Percentiles rank a stretch among this genome's conserved stretches.
These are phyloP conservation scores for Leishmania tarentolae DNA, from an alignment of 208 protist genomes.

Conservation along the genomic window DNA sequence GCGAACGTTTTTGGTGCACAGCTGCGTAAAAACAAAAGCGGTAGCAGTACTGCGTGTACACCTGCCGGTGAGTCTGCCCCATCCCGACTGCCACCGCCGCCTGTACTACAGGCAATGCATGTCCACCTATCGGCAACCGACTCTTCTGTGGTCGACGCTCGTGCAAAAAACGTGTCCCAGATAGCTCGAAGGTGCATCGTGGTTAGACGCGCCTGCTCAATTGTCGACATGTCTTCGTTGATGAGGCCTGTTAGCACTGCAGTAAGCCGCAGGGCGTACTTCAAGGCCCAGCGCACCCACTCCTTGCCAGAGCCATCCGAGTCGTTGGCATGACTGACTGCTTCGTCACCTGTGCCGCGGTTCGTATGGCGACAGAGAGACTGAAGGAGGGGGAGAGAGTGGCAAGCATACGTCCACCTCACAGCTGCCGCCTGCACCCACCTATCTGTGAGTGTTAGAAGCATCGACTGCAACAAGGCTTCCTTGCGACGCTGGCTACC, in stretches of 20 bases:
- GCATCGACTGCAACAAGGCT: constrained; percentile 9
- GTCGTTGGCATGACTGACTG: not conserved
- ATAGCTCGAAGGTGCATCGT: constrained; percentile 21
- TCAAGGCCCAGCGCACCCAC: constrained; percentile 23
- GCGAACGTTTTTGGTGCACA: constrained; percentile 27
- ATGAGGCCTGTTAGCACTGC: constrained; percentile 1
- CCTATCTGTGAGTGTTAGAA: constrained; percentile 29
- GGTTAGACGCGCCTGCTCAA: not conserved
- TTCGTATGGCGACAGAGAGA: constrained; percentile 6
- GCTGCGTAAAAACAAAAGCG: constrained; percentile 60
- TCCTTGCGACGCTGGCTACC: constrained; percentile 1
- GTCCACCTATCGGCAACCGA: not conserved
- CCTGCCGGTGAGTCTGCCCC: not conserved
- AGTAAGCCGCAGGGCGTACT: constrained; percentile 23
- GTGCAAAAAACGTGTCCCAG: constrained; percentile 26
- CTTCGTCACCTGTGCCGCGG: not conserved
- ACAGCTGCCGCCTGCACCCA: constrained; percentile 21
- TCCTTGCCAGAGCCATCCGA: not conserved
- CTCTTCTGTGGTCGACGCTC: not conserved
- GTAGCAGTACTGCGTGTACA: constrained; percentile 43
- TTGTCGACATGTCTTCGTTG: not conserved
- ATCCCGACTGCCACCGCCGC: not conserved
- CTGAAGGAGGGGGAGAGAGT: constrained; percentile 24
- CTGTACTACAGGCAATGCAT: not conserved
- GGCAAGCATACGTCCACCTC: constrained; percentile 11